phyloP scores from a whole-genome alignment of 257 asterid species.

The Solanum ossicruentum region DNA sequence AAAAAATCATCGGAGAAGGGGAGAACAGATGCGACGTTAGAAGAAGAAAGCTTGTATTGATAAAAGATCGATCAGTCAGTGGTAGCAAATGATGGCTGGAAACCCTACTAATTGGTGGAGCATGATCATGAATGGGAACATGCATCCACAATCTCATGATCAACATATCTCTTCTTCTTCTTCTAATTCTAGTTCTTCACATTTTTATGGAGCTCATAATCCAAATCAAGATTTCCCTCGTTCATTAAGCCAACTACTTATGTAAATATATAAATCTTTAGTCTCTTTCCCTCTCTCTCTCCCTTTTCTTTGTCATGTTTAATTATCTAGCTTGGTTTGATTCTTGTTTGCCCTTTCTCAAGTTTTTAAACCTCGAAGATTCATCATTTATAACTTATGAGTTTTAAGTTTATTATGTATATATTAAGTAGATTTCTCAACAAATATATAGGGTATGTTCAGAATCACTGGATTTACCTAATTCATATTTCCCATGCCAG shows the following conservation, averaged over 20 bases:
- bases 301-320: not conserved
- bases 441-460: not conserved
- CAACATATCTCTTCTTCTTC: conserved; percentile 1
- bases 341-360: not conserved
- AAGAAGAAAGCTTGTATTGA: not conserved
- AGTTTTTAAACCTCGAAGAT: not conserved
- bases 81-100: conserved; percentile 62
- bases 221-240: conserved; percentile 44
- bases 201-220: conserved; percentile 15
- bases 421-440: not conserved
- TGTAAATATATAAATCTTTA: conserved; percentile 13
- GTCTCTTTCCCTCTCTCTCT: not conserved
- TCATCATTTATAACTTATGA: not conserved
- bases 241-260: conserved; percentile 64
- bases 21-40: not conserved
- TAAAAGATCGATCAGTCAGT: not conserved
- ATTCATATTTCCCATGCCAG: not conserved
- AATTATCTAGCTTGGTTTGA: not conserved
- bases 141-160: conserved; percentile 35
- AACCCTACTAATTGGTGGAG: conserved; percentile 65
- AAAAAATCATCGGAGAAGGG: not conserved
- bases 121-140: conserved; percentile 31
- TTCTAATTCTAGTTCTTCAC: conserved; percentile 6
- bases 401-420: not conserved
- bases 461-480: not conserved